Evolutionary conservation across 225 moss, liverwort and hornwort genomes (phyloP), one percentile per base, ranked within the genome.

Genomic region (Bryum argenteum): DNA sequence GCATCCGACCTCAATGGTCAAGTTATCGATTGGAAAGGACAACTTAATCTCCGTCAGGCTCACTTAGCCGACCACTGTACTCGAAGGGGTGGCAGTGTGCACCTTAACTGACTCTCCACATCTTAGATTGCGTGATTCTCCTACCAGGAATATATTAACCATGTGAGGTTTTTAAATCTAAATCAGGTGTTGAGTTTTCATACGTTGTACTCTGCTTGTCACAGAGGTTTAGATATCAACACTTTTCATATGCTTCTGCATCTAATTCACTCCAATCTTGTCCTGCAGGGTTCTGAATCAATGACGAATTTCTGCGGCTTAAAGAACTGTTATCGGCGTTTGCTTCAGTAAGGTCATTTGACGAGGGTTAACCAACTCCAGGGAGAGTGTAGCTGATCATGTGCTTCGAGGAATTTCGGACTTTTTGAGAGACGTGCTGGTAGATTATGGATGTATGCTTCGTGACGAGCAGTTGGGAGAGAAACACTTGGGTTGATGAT

Each of bases 401-500:
- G 50, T 56, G 19, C 57, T 75, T 8, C 17, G 57, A 75, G 52
- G 24, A 45, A 66, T 57, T 53, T 53, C 63, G 58, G 56, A 67
- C 38, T 38, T 58, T 71, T 20, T 66, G 71, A 53, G 33, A 64
- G 71, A 20, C 43, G 54, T 69, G 45, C 38, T 74, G 42, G 62
- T 70, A 59, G 75, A 77, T 66, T 78, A 75, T 78, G 74, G 78
- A 75, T 59, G 75, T 63, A 51, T 78, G 68, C 47, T 73, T 67
- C 63, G 67, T 48, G 68, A 63, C 61, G 38, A 74, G 67, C 68
- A 75, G 58, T 44, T 75, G 58, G 71, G 65, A 75, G 39, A 67
- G 45, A 63, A 69, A 54, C 59, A 53, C 23, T 33, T 60, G 64
- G 64, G 71, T 71, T 63, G 63, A 72, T 77, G 77, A 81, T 62